A percentile compares a stretch with the other conserved stretches of the same genome.
These are phyloP conservation scores for Apiospora koreana DNA, from an alignment of 2,329 filamentous ascomycete species.

Conservation along the genomic window DNA sequence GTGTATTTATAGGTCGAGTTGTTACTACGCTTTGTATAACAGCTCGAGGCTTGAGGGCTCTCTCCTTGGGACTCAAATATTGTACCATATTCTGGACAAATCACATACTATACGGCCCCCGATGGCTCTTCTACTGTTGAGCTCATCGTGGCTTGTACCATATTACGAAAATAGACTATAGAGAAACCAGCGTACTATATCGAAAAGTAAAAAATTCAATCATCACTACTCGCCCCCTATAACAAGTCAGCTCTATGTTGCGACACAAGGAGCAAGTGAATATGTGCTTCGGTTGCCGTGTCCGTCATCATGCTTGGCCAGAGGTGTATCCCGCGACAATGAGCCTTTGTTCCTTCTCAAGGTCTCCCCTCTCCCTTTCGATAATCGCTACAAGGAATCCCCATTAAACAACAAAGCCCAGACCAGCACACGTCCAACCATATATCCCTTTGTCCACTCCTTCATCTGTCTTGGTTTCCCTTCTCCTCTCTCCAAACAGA, in stretches of 20 bases:
- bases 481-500: background rate
- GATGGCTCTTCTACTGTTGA: background rate
- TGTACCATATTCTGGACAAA: background rate
- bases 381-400: background rate
- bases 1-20: background rate
- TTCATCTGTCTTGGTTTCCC: too few species aligned
- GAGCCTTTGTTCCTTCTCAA: too few species aligned
- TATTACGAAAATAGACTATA: background rate
- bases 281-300: background rate
- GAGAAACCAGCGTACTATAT: background rate
- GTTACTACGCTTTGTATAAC: background rate
- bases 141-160: background rate
- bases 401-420: too few species aligned
- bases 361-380: too few species aligned
- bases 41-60: background rate
- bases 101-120: background rate
- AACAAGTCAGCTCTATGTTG: background rate
- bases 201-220: background rate
- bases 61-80: background rate
- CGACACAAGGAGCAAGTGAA: background rate
- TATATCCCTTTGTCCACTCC: background rate
- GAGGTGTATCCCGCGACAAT: too few species aligned
- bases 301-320: background rate
- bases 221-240: background rate
- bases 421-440: background rate